Base-by-base conservation (phyloP, 495 filamentous ascomycete genomes). In the Neurospora sp. region DNA sequence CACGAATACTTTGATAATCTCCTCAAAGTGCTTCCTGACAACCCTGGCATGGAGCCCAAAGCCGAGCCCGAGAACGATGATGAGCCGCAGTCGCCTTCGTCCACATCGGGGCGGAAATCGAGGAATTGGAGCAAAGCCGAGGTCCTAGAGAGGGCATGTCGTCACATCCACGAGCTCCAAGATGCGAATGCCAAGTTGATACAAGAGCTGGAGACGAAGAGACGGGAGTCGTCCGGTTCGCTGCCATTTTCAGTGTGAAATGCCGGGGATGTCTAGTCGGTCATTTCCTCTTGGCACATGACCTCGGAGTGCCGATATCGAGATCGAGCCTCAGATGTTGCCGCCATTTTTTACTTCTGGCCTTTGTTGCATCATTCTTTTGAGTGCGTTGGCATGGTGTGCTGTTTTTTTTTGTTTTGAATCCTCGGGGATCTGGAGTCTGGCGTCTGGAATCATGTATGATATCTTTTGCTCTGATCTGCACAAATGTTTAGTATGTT, bases 1-100 rank as follows among this genome's bases (percentile, higher is more conserved):
- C 78, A 80, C 69, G 74, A 71, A 7, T 77, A 78, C 68, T 80
- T 80, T 39, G 78, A 77, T 53, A 72, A 75, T 1, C 73, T 80
- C 1, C 73, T 80, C 4, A 74, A 74, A 16, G 74, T 75, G 18
- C 74, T 80, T n/a, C 78, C 77, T 8, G 39, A 73, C 16, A 75
- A 71, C 8, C 53, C 53, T 35, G 27, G 14, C 53, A 35, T 37
- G 53, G 70, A 27, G 18, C 40, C 59, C 12, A 31, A 37, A n/a
- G 59, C 22, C 39, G 65, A 20, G 14, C 35, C 20, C 2, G 72
- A 38, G 39, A 40, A 59, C 38, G 69, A 53, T 18, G 35, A 35
- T 41, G 37, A 38, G 39, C 31, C 39, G 65, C 37, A 40, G 35
- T 44, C 69, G 27, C 18, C 27, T 14, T 35, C 53, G 27, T 35